These are phyloP conservation scores for Globisporangium canariense DNA, from an alignment of 352 stramenopile genomes.

Conservation along the genomic window DNA sequence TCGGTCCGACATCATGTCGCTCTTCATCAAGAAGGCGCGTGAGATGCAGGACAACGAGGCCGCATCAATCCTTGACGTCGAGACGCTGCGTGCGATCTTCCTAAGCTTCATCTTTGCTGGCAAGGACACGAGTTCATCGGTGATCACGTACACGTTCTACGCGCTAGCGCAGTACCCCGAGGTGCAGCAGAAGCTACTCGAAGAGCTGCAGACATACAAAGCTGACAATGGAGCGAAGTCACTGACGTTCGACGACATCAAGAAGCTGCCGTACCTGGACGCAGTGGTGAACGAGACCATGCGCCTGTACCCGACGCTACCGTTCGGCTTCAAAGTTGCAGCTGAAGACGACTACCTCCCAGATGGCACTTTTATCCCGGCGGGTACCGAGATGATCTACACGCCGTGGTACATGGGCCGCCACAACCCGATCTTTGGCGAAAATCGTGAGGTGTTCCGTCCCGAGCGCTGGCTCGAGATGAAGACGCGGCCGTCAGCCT, in stretches of 20 bases:
- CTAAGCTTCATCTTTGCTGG: conserved; percentile 1
- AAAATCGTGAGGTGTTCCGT: conserved; percentile 43
- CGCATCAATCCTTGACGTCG: neutral
- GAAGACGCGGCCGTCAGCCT: conserved; percentile 45
- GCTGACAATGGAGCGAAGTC: neutral
- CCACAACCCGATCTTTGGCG: conserved; percentile 25
- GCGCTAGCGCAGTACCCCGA: conserved; percentile 49
- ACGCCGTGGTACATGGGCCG: conserved; percentile 74
- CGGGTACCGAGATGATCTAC: conserved; percentile 62
- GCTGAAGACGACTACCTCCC: conserved; percentile 1
- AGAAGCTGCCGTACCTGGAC: conserved; percentile 63
- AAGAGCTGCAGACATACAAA: conserved; percentile 25
- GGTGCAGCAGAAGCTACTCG: conserved; percentile 44
- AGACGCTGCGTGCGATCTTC: conserved; percentile 9
- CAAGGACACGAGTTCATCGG: neutral
- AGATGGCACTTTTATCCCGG: conserved; percentile 52
- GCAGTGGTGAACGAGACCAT: conserved; percentile 67
- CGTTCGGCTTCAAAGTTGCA: neutral
- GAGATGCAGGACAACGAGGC: conserved; percentile 16
- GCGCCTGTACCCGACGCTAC: conserved; percentile 17
- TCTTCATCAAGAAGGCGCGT: conserved; percentile 51
- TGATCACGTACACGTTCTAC: conserved; percentile 42
- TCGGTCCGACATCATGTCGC: conserved; percentile 41
- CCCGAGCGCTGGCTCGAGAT: conserved; percentile 71
- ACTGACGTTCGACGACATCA: conserved; percentile 47